Conservation (phyloP, 495 filamentous ascomycete species). For the Podospora didyma region DNA sequence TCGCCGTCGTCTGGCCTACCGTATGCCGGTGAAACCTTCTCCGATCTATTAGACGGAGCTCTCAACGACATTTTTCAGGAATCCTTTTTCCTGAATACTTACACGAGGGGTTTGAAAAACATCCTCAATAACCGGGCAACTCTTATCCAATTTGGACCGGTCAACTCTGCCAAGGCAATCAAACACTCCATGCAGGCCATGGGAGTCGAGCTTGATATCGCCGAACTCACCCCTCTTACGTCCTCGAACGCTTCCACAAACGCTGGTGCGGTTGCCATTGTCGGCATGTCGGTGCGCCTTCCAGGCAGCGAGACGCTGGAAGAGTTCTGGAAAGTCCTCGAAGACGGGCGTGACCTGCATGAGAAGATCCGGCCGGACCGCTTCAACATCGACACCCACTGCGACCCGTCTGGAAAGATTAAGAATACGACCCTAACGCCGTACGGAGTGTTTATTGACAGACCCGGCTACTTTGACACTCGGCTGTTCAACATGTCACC, state of each 20-base stretch:
- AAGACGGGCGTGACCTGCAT: conserved; percentile 51
- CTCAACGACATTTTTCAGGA: conserved; percentile 10
- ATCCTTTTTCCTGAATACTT: conserved; percentile 6
- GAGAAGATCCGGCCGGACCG: conserved; percentile 57
- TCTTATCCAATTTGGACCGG: conserved; percentile 6
- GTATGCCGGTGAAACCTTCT: conserved; percentile 3
- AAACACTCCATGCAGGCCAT: background rate
- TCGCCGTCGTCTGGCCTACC: conserved; percentile 12
- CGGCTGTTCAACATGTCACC: conserved; percentile 86
- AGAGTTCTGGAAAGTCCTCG: conserved; percentile 59
- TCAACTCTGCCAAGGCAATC: conserved; percentile 13
- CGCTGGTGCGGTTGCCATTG: conserved; percentile 49
- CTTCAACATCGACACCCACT: conserved; percentile 67
- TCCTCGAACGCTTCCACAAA: background rate
- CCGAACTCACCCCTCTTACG: background rate
- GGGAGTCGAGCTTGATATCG: background rate
- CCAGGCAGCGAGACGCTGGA: conserved; percentile 54
- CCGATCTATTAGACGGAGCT: background rate
- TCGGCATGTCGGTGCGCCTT: conserved; percentile 62
- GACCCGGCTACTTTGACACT: conserved; percentile 72
- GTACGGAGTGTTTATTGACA: conserved; percentile 76
- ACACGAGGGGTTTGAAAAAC: background rate
- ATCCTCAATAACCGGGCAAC: background rate
- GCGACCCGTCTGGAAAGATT: conserved; percentile 61
- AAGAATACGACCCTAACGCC: conserved; percentile 66